These are phyloP conservation scores for Ceratobasidium sp. DNA, from an alignment of 1,284 basidiomycete species.

Conservation along the genomic window DNA sequence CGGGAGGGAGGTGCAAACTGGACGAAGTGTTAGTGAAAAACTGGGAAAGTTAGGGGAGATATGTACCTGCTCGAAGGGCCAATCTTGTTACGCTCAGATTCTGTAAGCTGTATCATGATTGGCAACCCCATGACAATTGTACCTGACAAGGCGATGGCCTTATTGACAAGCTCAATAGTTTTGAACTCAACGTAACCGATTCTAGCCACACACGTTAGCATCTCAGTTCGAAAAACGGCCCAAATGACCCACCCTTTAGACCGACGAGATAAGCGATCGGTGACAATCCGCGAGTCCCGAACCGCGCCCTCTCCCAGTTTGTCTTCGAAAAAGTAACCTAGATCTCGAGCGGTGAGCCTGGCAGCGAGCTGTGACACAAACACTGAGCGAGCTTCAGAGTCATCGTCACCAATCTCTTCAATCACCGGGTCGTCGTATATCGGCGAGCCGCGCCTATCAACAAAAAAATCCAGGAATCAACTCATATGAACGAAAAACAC, in stretches of 20 bases:
- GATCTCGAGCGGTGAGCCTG: conserved; percentile 92
- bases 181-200: conserved; percentile 99
- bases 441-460: conserved; percentile 77
- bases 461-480: background rate
- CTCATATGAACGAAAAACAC: conserved; percentile 9
- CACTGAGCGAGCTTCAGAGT: conserved; percentile 95
- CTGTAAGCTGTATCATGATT: conserved; percentile 94
- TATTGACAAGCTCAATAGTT: conserved; percentile 88
- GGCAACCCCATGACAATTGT: conserved; percentile 98
- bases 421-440: conserved; percentile 70
- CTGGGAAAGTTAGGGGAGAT: conserved; percentile 63
- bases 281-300: conserved; percentile 94
- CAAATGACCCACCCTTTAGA: conserved; percentile 89
- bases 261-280: conserved; percentile 90
- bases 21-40: conserved; percentile 46
- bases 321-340: conserved; percentile 99
- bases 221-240: background rate
- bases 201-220: conserved; percentile 56
- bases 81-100: conserved; percentile 91
- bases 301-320: conserved; percentile 93
- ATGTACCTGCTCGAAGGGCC: conserved; percentile 79
- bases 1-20: conserved; percentile 81
- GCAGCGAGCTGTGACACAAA: conserved; percentile 98
- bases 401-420: conserved; percentile 82
- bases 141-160: conserved; percentile 89